Conservation (phyloP, 2,329 filamentous ascomycete species). For the Phialemonium atrogriseum region DNA sequence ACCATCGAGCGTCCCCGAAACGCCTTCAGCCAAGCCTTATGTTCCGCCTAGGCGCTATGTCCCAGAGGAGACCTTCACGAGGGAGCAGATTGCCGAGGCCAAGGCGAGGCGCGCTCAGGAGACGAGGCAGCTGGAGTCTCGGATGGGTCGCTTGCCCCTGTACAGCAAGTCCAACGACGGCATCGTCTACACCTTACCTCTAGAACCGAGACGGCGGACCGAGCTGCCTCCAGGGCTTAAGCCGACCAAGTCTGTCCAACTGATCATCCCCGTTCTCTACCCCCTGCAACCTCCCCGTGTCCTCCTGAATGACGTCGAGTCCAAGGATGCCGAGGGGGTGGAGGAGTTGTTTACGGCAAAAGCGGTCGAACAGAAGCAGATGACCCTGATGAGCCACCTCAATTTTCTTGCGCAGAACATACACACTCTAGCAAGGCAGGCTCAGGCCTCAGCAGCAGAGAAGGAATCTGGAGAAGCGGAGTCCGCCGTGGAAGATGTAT, state of each 20-base stretch:
- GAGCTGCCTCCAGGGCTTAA: constrained; percentile 55
- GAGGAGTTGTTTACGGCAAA: constrained; percentile 58
- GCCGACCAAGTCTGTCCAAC: constrained; percentile 52
- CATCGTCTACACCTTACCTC: constrained; percentile 59
- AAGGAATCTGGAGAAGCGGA: no score
- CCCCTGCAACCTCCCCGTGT: constrained; percentile 61
- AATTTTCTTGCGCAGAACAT: constrained; percentile 70
- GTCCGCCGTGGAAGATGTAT: constrained; percentile 9
- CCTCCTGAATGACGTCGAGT: constrained; percentile 55
- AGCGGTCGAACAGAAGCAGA: constrained; percentile 44
- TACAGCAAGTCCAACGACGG: constrained; percentile 66
- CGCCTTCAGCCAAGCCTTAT: no score
- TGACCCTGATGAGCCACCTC: constrained; percentile 63
- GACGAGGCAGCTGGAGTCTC: constrained; percentile 64
- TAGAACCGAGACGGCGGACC: constrained; percentile 54
- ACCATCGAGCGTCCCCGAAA: neutral
- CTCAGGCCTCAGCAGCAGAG: constrained; percentile 13
- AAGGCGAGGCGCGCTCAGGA: constrained; percentile 56
- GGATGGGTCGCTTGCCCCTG: constrained; percentile 58
- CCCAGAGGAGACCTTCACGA: constrained; percentile 42
- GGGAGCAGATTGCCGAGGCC: constrained; percentile 53
- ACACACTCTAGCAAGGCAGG: constrained; percentile 54
- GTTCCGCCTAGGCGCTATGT: constrained; percentile 29
- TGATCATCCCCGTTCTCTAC: constrained; percentile 65
- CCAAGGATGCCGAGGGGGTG: constrained; percentile 50